Base-by-base conservation (phyloP, 768 basidiomycete genomes). In the Leucocoprinus leucothites region DNA sequence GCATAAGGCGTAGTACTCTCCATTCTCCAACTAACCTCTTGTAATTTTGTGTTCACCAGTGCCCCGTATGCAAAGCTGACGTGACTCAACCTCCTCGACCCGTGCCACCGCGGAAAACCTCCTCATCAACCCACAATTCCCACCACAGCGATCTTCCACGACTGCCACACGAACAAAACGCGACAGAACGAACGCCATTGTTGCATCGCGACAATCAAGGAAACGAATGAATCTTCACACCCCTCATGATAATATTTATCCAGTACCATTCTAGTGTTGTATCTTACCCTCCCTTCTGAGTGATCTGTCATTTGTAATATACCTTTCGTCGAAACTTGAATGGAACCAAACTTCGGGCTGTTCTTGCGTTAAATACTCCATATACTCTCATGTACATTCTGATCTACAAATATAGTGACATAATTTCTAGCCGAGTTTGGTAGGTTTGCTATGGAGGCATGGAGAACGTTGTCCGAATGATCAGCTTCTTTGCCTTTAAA, bases 1-100 rank as follows among this genome's bases (percentile, higher is more conserved):
- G 88, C 47, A 13, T 56, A 36, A 24, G 48, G 52, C 50, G 25
- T 57, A 40, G 49, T 18, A 31, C 28, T 28, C 1, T n/a, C 38
- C 31, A 18, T 57, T 34, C 54, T 41, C 57, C 8, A 28, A 16
- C 21, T 48, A 28, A 47, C 1, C 31, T 42, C 57, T 45, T 53
- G 56, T 52, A 48, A 31, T 25, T 53, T 59, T 25, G 51, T 51
- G 31, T 41, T 58, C 57, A 52, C 0, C 60, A 96, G 93, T 97
- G 94, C 63, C 94, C 94, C 4, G 78, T 94, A 2, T 97, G 94
- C 73, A 92, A 95, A 68, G 86, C 90, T 47, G 94, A 97, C 65
- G 92, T 97, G 46, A 96, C 94, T 1, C 81, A 83, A 57, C 82
- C 84, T 55, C 62, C 64, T 57, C 63, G n/a, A n/a, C n/a, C n/a